phyloP scores from a whole-genome alignment of 805 yeast genomes.

The Ogataea philodendri region DNA sequence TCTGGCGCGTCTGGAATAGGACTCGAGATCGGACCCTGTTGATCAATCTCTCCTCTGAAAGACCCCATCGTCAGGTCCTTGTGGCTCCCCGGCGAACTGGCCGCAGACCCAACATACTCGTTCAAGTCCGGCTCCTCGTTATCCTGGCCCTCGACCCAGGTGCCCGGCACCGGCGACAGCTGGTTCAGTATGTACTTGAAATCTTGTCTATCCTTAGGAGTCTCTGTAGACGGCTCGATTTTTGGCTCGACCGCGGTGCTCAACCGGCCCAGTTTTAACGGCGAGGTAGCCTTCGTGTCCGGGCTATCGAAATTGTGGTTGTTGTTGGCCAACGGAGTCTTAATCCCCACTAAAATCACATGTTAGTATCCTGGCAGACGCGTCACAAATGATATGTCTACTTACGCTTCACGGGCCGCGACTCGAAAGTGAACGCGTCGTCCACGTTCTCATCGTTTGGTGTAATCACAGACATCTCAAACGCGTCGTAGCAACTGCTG shows the following conservation, averaged over 20 bases:
- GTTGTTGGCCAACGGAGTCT: conserved; percentile 15
- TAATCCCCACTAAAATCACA: conserved; percentile 1
- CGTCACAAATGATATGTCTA: conserved; percentile 7
- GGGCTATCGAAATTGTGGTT: conserved; percentile 19
- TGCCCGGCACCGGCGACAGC: conserved; percentile 30
- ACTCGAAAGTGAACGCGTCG: conserved; percentile 19
- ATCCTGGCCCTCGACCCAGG: conserved; percentile 26
- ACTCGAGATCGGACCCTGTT: not conserved
- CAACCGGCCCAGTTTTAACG: conserved; percentile 17
- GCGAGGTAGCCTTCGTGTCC: conserved; percentile 28
- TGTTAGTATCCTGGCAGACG: conserved; percentile 9
- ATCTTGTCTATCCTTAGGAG: conserved; percentile 23
- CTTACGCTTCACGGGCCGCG: conserved; percentile 10
- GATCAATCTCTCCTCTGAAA: conserved; percentile 22
- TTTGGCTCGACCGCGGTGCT: not conserved
- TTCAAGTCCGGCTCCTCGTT: conserved; percentile 15
- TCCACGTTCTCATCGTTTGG: conserved; percentile 6
- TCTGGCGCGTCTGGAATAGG: conserved; percentile 5
- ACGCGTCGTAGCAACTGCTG: conserved; percentile 1
- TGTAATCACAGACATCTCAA: conserved; percentile 6
- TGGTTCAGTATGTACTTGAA: conserved; percentile 27
- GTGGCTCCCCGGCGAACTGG: conserved; percentile 21
- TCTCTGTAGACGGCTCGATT: conserved; percentile 1
- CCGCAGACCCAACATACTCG: conserved; percentile 18
- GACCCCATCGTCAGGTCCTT: conserved; percentile 15